Evolutionary conservation across 139 green algal species (phyloP).

Genomic region (Chlamydomonas schloesseri): DNA sequence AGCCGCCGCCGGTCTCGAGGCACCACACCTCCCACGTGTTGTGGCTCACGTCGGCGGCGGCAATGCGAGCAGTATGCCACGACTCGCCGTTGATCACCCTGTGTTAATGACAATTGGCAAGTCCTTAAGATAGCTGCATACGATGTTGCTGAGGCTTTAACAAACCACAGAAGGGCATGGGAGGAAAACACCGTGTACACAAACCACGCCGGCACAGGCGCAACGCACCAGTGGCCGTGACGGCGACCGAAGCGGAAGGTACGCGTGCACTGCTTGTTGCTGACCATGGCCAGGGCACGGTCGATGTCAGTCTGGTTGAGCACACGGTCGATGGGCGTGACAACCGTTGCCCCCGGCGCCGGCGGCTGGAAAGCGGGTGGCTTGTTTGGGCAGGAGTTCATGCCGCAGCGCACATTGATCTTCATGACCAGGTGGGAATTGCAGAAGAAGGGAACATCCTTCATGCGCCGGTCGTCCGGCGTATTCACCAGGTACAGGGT

Average conservation of each 20-base stretch:
- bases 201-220: too few relatives aligned
- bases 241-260: conserved; percentile 5
- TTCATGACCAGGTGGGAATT: conserved; percentile 1
- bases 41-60: background rate
- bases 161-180: too few relatives aligned
- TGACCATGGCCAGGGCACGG: background rate
- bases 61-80: background rate
- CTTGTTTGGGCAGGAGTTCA: too few relatives aligned
- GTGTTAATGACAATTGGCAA: too few relatives aligned
- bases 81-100: conserved; percentile 30
- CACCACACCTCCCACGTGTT: conserved; percentile 35
- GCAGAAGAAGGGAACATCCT: conserved; percentile 26
- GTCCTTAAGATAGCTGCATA: too few relatives aligned
- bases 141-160: too few relatives aligned
- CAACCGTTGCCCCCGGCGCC: too few relatives aligned
- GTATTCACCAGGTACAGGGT: conserved; percentile 1
- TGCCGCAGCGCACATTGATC: background rate
- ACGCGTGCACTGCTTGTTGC: background rate
- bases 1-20: conserved; percentile 26
- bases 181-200: too few relatives aligned
- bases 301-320: background rate
- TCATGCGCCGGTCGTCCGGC: background rate
- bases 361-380: too few relatives aligned
- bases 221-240: background rate
- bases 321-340: background rate